These are phyloP conservation scores for Tremellales sp. DNA, from an alignment of 1,284 basidiomycete species.

Conservation along the genomic window DNA sequence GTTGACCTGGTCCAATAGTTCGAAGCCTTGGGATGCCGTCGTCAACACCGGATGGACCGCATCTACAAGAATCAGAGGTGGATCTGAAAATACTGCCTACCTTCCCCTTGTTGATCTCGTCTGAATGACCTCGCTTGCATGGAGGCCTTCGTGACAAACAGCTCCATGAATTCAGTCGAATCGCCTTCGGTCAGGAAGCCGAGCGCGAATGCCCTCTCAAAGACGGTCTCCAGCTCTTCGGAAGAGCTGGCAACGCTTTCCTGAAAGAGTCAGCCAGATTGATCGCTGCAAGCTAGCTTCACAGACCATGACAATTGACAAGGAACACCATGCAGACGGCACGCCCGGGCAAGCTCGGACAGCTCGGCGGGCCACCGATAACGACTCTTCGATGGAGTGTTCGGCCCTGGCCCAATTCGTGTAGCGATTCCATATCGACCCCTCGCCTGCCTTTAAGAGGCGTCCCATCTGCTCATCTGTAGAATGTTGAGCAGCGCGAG, in stretches of 20 bases:
- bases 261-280: slow-evolving; percentile 8
- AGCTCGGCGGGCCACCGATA: slow-evolving; percentile 4
- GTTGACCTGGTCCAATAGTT: slow-evolving; percentile 42
- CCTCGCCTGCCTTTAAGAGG: background rate
- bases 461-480: background rate
- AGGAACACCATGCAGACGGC: slow-evolving; percentile 27
- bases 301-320: slow-evolving; percentile 6
- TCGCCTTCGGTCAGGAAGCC: slow-evolving; percentile 9
- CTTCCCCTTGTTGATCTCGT: too few species aligned
- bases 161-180: slow-evolving; percentile 32
- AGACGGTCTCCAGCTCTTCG: slow-evolving; percentile 5
- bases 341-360: slow-evolving; percentile 37
- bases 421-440: slow-evolving; percentile 1
- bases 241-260: too few species aligned
- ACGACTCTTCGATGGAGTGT: background rate
- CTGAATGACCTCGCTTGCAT: background rate
- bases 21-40: slow-evolving; percentile 27
- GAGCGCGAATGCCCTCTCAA: slow-evolving; percentile 17
- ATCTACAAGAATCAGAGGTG: background rate
- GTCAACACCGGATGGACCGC: slow-evolving; percentile 13
- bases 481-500: background rate
- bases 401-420: background rate
- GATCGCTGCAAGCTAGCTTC: slow-evolving; percentile 1
- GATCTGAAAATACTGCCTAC: too few species aligned
- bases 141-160: slow-evolving; percentile 39